A percentile compares a stretch with the other conserved stretches of the same genome.
Conservation (phyloP, 2,329 filamentous ascomycete genomes). For the Sphaerulina musiva region DNA sequence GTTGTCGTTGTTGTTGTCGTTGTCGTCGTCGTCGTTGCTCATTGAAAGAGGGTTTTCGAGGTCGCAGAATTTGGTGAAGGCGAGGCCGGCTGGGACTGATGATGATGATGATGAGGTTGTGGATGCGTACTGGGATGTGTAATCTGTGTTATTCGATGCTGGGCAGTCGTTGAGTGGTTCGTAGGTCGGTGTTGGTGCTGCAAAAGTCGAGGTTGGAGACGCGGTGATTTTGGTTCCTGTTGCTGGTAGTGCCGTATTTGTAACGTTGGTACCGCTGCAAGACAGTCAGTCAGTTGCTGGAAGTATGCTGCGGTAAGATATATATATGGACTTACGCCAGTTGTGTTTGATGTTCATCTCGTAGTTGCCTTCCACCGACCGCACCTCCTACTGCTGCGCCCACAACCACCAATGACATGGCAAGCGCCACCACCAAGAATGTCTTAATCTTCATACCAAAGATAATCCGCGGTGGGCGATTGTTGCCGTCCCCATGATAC, state of each 20-base stretch:
- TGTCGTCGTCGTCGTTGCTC: constrained; percentile 13
- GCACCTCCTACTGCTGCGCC: constrained; percentile 36
- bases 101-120: background rate
- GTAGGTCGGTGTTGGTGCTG: constrained; percentile 31
- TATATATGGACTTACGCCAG: background rate
- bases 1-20: background rate
- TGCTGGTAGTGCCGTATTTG: constrained; percentile 15
- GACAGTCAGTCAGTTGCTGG: background rate
- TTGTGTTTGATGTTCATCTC: constrained; percentile 17
- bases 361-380: constrained; percentile 30
- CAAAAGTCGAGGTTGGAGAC: constrained; percentile 24
- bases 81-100: constrained; percentile 10
- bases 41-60: constrained; percentile 25
- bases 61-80: constrained; percentile 33
- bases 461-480: constrained; percentile 35
- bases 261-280: constrained; percentile 15
- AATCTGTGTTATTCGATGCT: constrained; percentile 29
- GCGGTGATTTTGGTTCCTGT: constrained; percentile 15
- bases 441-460: constrained; percentile 36
- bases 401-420: constrained; percentile 31
- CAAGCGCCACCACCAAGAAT: constrained; percentile 31
- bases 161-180: constrained; percentile 31
- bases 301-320: constrained; percentile 6
- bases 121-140: constrained; percentile 26
- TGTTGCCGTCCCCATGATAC: constrained; percentile 24